phyloP scores from a whole-genome alignment of 352 stramenopile species.

The Pythium vanterpoolii region DNA sequence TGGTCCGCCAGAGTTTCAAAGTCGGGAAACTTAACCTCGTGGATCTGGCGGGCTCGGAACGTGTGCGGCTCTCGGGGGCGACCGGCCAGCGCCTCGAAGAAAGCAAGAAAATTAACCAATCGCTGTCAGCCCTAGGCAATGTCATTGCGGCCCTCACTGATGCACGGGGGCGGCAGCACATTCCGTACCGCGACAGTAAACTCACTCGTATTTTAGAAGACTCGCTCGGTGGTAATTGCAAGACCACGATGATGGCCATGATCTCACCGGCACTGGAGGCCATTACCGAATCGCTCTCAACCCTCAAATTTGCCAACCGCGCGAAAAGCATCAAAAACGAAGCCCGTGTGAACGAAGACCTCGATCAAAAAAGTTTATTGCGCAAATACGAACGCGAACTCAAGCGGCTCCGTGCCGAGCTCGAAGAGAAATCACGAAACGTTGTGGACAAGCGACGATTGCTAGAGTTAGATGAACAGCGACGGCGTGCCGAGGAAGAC shows the following conservation, averaged over 20 bases:
- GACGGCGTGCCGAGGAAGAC: conserved; percentile 89
- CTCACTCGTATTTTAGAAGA: conserved; percentile 92
- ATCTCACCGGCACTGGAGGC: conserved; percentile 88
- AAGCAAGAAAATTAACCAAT: conserved; percentile 94
- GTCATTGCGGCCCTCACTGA: conserved; percentile 91
- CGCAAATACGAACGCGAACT: conserved; percentile 95
- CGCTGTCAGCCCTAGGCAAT: conserved; percentile 87
- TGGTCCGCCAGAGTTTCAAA: conserved; percentile 92
- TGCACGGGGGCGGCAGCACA: conserved; percentile 83
- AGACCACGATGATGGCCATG: conserved; percentile 97
- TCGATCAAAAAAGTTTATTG: conserved; percentile 91
- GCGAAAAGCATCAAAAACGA: conserved; percentile 93
- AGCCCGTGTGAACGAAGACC: conserved; percentile 88
- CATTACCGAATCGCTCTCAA: conserved; percentile 90
- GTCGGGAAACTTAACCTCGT: conserved; percentile 95
- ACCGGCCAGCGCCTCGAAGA: conserved; percentile 88
- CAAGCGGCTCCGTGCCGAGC: conserved; percentile 88
- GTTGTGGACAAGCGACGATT: conserved; percentile 92
- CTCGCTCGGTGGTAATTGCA: conserved; percentile 90
- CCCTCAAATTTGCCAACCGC: conserved; percentile 93
- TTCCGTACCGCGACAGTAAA: conserved; percentile 93
- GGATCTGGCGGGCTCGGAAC: conserved; percentile 90
- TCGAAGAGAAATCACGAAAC: conserved; percentile 91
- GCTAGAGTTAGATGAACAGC: conserved; percentile 87
- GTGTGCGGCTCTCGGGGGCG: conserved; percentile 83